These are phyloP conservation scores for Lichtheimia ornata DNA, from an alignment of 371 early-diverging fungal species.

Conservation along the genomic window DNA sequence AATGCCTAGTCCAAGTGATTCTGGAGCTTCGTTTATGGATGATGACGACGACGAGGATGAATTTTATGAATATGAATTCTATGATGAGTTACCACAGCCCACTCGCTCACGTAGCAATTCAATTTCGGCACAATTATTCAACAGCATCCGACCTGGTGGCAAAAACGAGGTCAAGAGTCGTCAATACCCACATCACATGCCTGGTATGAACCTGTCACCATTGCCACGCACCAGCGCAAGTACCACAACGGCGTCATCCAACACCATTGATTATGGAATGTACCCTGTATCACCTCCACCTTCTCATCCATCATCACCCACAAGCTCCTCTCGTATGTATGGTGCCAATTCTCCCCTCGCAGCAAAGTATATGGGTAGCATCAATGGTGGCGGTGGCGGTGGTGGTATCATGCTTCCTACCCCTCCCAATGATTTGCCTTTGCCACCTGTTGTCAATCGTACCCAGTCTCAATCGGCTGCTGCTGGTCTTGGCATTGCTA, in stretches of 20 bases:
- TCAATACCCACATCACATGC: constrained; percentile 14
- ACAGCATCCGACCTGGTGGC: constrained; percentile 11
- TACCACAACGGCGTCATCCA: constrained; percentile 17
- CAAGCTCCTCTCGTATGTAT: constrained; percentile 48
- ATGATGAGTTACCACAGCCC: constrained; percentile 36
- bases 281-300: constrained; percentile 64
- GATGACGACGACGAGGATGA: constrained; percentile 46
- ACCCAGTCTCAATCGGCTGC: constrained; percentile 49
- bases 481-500: constrained; percentile 12
- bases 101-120: constrained; percentile 27
- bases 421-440: constrained; percentile 20
- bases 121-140: constrained; percentile 29
- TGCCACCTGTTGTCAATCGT: constrained; percentile 34
- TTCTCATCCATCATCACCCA: constrained; percentile 64
- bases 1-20: constrained; percentile 32
- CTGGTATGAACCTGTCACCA: constrained; percentile 41
- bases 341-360: constrained; percentile 29
- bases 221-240: constrained; percentile 37
- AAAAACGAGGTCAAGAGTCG: constrained; percentile 11
- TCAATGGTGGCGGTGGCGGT: background rate
- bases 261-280: constrained; percentile 33
- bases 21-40: constrained; percentile 28
- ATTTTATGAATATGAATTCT: constrained; percentile 42
- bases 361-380: constrained; percentile 39
- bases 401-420: constrained; percentile 10